Evolutionary conservation across 2,329 filamentous ascomycete species (phyloP).

Genomic region (Hypoxylon sp.): DNA sequence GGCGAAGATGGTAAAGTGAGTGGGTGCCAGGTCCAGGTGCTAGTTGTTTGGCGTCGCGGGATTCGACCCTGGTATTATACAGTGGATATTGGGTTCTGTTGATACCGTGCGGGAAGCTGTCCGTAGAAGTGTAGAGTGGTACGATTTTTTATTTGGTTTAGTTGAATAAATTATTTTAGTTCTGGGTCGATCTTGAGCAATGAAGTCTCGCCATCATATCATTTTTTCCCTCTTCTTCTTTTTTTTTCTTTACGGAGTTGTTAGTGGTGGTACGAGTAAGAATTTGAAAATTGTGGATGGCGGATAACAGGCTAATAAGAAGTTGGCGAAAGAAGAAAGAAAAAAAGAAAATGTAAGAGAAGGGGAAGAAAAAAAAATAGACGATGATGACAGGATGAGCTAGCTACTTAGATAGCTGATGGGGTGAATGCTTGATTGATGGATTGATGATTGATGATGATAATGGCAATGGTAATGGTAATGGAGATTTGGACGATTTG

Average conservation of each 20-base stretch:
- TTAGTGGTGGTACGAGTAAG: slow-evolving; percentile 19
- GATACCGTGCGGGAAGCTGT: background rate
- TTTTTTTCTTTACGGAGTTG: slow-evolving; percentile 18
- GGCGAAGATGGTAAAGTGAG: slow-evolving; percentile 6
- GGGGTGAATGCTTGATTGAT: background rate
- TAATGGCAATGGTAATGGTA: background rate
- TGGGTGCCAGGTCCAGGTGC: too few species aligned
- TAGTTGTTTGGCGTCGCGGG: slow-evolving; percentile 30
- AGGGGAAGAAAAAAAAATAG: slow-evolving; percentile 7
- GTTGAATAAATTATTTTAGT: slow-evolving; percentile 25
- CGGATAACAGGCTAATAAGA: slow-evolving; percentile 29
- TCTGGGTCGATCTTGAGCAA: slow-evolving; percentile 21
- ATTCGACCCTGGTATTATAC: slow-evolving; percentile 21
- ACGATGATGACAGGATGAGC: slow-evolving; percentile 1
- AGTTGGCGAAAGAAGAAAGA: slow-evolving; percentile 6
- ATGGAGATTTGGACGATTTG: slow-evolving; percentile 1
- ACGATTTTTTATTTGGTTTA: too few species aligned
- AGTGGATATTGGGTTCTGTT: slow-evolving; percentile 4
- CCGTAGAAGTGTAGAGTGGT: too few species aligned
- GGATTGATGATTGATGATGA: background rate
- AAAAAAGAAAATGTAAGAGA: too few species aligned
- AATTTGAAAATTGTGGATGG: slow-evolving; percentile 26
- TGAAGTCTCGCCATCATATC: slow-evolving; percentile 23
- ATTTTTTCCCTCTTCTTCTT: too few species aligned
- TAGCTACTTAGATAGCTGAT: background rate